Percentiles rank a stretch among this genome's conserved stretches.
Conservation (phyloP, 345 rosid species). For the Salix udensis region DNA sequence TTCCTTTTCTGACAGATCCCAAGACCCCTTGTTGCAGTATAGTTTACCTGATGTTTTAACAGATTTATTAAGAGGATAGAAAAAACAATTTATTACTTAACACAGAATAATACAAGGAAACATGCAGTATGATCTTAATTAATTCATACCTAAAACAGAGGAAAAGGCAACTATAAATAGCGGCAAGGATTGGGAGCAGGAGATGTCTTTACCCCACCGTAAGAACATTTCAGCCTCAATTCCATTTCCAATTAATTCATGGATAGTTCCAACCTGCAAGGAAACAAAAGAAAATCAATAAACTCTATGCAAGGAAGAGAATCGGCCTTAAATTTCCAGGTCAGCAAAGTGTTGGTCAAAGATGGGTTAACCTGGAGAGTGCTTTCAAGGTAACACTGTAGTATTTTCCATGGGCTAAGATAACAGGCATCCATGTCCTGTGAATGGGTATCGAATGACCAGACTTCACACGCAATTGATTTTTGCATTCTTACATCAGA, state of each 20-base stretch:
- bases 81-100: conserved; percentile 14
- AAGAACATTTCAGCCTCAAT: conserved; percentile 62
- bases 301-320: not conserved
- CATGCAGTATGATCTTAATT: not conserved
- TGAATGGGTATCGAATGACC: conserved; percentile 43
- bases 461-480: conserved; percentile 49
- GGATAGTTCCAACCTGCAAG: conserved; percentile 64
- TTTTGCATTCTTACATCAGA: conserved; percentile 41
- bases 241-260: conserved; percentile 82
- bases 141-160: conserved; percentile 60
- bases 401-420: conserved; percentile 84
- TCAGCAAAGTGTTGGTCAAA: conserved; percentile 4
- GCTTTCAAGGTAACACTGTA: conserved; percentile 89
- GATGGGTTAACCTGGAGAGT: conserved; percentile 64
- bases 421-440: conserved; percentile 47
- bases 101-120: not conserved
- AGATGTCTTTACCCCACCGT: conserved; percentile 78
- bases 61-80: conserved; percentile 7
- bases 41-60: conserved; percentile 48
- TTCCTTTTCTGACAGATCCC: conserved; percentile 68
- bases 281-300: conserved; percentile 1
- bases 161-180: conserved; percentile 67
- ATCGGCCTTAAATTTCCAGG: conserved; percentile 2
- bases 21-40: conserved; percentile 54
- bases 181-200: conserved; percentile 51